phyloP scores from a whole-genome alignment of 331 rosid species.

The Prunus yedoensis region DNA sequence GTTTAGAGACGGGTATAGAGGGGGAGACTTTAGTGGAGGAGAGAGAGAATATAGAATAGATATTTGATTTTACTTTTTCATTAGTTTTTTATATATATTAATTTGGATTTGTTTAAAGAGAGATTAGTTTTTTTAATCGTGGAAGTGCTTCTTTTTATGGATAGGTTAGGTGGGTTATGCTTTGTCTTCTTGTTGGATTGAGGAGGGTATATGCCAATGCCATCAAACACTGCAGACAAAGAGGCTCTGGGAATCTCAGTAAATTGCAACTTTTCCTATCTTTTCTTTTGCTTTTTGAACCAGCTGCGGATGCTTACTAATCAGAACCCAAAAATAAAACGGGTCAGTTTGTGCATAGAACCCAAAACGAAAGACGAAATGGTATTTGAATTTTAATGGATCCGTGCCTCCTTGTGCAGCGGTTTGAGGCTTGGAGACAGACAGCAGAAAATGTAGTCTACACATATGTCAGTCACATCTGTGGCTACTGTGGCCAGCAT shows the following conservation, averaged over 20 bases:
- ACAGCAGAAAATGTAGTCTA: not conserved
- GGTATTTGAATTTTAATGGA: not conserved
- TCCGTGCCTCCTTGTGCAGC: constrained; percentile 19
- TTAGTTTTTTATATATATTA: no score
- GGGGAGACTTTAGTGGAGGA: no score
- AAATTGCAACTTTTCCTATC: constrained; percentile 36
- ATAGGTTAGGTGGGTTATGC: no score
- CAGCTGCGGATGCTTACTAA: constrained; percentile 28
- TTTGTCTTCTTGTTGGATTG: no score
- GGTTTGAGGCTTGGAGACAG: constrained; percentile 25
- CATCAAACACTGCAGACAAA: constrained; percentile 30
- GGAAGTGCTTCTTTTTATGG: no score
- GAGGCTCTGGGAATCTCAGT: constrained; percentile 52
- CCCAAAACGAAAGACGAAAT: not conserved
- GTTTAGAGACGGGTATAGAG: no score
- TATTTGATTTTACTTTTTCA: no score
- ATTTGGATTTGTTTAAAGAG: no score
- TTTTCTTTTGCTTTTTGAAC: constrained; percentile 37
- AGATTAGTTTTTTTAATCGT: no score
- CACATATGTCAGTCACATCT: constrained; percentile 38
- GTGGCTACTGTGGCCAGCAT: constrained; percentile 38
- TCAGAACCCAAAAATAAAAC: constrained; percentile 27
- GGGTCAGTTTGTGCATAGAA: not conserved
- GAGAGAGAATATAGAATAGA: no score
- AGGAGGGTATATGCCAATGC: no score